Conservation (phyloP, 371 early-diverging fungal genomes). For the Lichtheimia hyalospora region DNA sequence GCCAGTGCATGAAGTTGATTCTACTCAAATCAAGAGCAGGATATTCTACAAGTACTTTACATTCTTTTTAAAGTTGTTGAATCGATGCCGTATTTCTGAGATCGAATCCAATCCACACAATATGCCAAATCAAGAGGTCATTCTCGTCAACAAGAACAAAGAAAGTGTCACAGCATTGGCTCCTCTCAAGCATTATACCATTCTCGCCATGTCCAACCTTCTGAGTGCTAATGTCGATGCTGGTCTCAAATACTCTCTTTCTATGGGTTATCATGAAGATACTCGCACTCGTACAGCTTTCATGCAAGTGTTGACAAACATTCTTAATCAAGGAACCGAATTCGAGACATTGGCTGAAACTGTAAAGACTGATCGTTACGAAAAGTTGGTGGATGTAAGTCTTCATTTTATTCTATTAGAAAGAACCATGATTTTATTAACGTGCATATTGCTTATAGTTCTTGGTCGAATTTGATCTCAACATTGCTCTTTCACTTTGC, state of each 20-base stretch:
- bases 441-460: conserved; percentile 27
- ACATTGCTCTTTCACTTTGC: conserved; percentile 78
- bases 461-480: conserved; percentile 65
- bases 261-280: conserved; percentile 93
- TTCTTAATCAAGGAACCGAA: conserved; percentile 85
- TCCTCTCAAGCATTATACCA: conserved; percentile 80
- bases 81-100: conserved; percentile 74
- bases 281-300: conserved; percentile 84
- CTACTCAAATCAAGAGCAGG: conserved; percentile 70
- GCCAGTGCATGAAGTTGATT: conserved; percentile 60
- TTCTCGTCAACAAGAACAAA: conserved; percentile 43
- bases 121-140: conserved; percentile 14
- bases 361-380: conserved; percentile 72
- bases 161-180: conserved; percentile 62
- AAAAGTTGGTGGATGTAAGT: conserved; percentile 72
- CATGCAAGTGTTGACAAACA: conserved; percentile 90
- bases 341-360: conserved; percentile 83
- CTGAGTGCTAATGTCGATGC: conserved; percentile 89
- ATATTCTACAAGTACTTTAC: conserved; percentile 87
- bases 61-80: conserved; percentile 86
- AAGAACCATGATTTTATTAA: conserved; percentile 1
- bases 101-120: conserved; percentile 14
- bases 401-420: neutral
- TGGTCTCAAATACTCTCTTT: conserved; percentile 85
- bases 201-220: conserved; percentile 86